Evolutionary conservation across 345 rosid species (phyloP).

Genomic region (Rubroshorea leprosula): DNA sequence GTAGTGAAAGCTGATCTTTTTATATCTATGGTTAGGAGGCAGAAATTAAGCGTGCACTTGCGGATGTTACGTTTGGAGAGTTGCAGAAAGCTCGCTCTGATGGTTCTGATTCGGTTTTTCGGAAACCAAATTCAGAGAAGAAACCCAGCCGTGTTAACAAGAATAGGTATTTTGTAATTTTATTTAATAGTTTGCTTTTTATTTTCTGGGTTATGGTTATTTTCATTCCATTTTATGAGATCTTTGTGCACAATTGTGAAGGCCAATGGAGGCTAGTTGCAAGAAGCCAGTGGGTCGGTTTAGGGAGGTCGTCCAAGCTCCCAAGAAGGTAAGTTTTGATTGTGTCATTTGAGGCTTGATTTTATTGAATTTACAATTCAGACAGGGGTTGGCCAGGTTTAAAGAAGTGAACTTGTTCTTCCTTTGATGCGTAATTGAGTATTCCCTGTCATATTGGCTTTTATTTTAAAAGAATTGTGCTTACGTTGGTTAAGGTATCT

Average conservation of each 20-base stretch:
- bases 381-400: too few relatives aligned
- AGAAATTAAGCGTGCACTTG: slow-evolving; percentile 59
- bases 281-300: slow-evolving; percentile 72
- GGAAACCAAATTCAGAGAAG: slow-evolving; percentile 32
- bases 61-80: slow-evolving; percentile 71
- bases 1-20: neutral
- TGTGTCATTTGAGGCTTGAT: neutral
- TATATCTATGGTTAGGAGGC: slow-evolving; percentile 33
- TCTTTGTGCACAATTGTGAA: slow-evolving; percentile 11
- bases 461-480: slow-evolving; percentile 5
- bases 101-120: slow-evolving; percentile 47
- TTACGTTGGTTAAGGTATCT: neutral
- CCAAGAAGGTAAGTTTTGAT: slow-evolving; percentile 51
- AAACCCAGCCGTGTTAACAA: slow-evolving; percentile 58
- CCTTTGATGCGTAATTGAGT: neutral
- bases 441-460: neutral
- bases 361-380: slow-evolving; percentile 1
- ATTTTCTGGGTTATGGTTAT: neutral
- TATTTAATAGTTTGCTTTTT: neutral
- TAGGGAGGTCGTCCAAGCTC: slow-evolving; percentile 70
- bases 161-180: slow-evolving; percentile 41
- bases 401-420: neutral
- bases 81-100: slow-evolving; percentile 63
- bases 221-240: neutral
- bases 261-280: slow-evolving; percentile 73